Evolutionary conservation across 768 basidiomycete species (phyloP), one percentile per base, ranked within the genome.

Genomic region (Collybia sp.): DNA sequence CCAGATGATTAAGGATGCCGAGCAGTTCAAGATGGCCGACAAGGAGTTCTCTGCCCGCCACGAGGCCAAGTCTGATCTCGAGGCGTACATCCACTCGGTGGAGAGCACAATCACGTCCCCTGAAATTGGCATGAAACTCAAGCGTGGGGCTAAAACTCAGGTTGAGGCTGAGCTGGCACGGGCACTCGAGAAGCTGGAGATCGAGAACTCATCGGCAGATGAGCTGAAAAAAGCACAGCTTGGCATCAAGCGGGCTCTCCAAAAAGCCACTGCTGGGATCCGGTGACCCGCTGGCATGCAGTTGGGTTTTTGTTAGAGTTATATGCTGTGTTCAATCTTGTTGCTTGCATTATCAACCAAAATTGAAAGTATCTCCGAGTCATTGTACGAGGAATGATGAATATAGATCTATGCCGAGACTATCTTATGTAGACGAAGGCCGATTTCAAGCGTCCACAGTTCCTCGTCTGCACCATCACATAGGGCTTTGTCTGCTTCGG

Each of bases 1-100:
- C 62, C 94, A 98, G 73, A 98, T 98, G 96, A 96, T 98, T 78
- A 93, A 94, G 79, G 95, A 98, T 63, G 92, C 96, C 44, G 95
- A 98, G 69, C 91, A 93, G 68, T 96, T 81, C 82, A 94, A 93
- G 78, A 81, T 83, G 64, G 91, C 88, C 19, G 89, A 93, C 80
- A 96, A 93, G 76, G 96, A 98, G 67, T 98, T 95, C 82, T 90
- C 92, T 52, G 86, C 94, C 46, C 89, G 89, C 55, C 96, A 99
- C 66, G 94, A 98, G 72, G 93, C 96, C 53, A 96, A 94, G 71
- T 90, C 93, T 40, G 94, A 97, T 69, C 87, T 98, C 51, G 96
- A 99, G 76, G 84, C 92, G 32, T 97, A 97, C 75, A 79, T 99
- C 61, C 92, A 95, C 76, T 89, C 93, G 67, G 93, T 97, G 59